Percentiles rank a stretch among this genome's conserved stretches.
Conservation (phyloP, 495 filamentous ascomycete genomes). For the Penicillium fimorum region DNA sequence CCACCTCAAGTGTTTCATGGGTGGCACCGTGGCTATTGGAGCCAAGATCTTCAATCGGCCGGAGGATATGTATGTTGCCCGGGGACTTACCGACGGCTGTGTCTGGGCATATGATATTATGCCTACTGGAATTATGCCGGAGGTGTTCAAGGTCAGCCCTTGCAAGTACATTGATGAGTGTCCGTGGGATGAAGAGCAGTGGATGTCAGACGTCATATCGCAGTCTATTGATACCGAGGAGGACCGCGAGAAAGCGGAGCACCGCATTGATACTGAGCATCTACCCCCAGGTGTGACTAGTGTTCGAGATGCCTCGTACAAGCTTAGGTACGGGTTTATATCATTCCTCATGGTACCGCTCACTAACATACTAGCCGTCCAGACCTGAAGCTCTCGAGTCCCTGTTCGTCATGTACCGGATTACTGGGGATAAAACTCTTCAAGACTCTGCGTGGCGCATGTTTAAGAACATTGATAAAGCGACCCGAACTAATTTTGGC, state of each 20-base stretch:
- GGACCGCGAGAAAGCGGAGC: conserved; percentile 34
- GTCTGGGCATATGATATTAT: conserved; percentile 58
- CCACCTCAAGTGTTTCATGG: conserved; percentile 62
- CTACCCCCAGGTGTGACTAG: conserved; percentile 59
- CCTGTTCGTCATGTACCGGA: conserved; percentile 72
- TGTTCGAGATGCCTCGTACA: conserved; percentile 61
- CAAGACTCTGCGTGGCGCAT: conserved; percentile 74
- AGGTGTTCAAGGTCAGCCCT: conserved; percentile 51
- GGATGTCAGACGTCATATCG: conserved; percentile 41
- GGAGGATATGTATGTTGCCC: conserved; percentile 53
- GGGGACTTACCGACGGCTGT: conserved; percentile 56
- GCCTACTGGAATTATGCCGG: conserved; percentile 62
- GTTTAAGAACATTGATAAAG: conserved; percentile 62
- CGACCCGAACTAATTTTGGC: conserved; percentile 57
- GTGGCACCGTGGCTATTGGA: conserved; percentile 60
- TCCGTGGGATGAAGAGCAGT: conserved; percentile 54
- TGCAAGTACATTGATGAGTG: conserved; percentile 50
- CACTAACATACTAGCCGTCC: conserved; percentile 4
- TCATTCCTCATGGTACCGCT: neutral
- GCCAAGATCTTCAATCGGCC: conserved; percentile 58
- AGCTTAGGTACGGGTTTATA: conserved; percentile 53
- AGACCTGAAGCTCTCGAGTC: conserved; percentile 71
- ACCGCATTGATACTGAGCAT: conserved; percentile 43
- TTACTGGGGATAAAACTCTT: conserved; percentile 66
- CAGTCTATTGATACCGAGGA: conserved; percentile 22